Evolutionary conservation across 768 basidiomycete species (phyloP).

Genomic region (Suillus ampliporus): DNA sequence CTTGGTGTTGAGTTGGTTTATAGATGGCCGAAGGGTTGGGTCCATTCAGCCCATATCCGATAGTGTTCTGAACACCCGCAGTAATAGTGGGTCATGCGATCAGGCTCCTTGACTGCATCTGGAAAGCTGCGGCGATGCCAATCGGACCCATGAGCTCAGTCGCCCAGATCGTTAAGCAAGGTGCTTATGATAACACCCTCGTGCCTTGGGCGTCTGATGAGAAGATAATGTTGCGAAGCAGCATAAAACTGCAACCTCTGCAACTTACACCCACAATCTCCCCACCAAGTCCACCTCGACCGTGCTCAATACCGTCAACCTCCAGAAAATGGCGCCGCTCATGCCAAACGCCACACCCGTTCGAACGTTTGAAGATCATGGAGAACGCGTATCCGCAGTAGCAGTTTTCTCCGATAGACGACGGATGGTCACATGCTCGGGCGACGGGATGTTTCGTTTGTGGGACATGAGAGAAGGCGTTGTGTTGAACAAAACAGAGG

Average conservation of each 20-base stretch:
- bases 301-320: neutral
- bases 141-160: too few relatives aligned
- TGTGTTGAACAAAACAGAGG: neutral
- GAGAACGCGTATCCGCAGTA: neutral
- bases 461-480: neutral
- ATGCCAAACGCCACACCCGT: neutral
- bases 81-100: too few relatives aligned
- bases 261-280: neutral
- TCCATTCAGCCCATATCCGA: too few relatives aligned
- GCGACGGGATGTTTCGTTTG: neutral
- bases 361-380: neutral
- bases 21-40: too few relatives aligned
- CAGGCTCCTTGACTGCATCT: too few relatives aligned
- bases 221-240: neutral
- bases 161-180: too few relatives aligned
- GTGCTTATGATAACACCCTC: too few relatives aligned
- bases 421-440: neutral
- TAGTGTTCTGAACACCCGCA: too few relatives aligned
- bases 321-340: neutral
- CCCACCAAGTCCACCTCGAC: neutral
- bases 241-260: neutral
- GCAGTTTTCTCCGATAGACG: neutral
- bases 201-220: neutral
- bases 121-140: too few relatives aligned
- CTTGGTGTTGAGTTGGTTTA: too few relatives aligned